Evolutionary conservation across 1,284 basidiomycete genomes (phyloP).

Genomic region (Peniophora sp.): DNA sequence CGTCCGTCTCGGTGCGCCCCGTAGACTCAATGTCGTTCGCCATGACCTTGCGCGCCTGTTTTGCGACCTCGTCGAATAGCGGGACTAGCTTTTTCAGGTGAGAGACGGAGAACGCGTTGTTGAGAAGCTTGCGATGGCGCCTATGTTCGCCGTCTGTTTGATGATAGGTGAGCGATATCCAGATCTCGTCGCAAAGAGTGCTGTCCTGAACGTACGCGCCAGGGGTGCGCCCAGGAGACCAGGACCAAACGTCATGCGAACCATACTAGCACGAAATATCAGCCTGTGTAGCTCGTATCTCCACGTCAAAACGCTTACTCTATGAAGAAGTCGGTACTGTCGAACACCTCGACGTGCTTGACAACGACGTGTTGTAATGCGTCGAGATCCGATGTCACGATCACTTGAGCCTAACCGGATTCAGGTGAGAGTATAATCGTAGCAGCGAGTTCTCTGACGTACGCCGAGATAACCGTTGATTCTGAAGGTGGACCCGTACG

Average conservation of each 20-base stretch:
- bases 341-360: neutral
- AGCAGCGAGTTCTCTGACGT: neutral
- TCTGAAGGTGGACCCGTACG: neutral
- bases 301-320: neutral
- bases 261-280: slow-evolving; percentile 3
- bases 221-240: slow-evolving; percentile 14
- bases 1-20: slow-evolving; percentile 13
- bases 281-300: too few species aligned
- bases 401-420: neutral
- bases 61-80: slow-evolving; percentile 13
- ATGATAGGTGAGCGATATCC: neutral
- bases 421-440: neutral
- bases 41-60: neutral
- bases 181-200: neutral
- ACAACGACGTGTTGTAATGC: neutral
- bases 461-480: neutral
- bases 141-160: neutral
- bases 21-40: neutral
- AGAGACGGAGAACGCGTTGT: neutral
- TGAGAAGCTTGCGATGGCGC: neutral
- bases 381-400: neutral
- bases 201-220: slow-evolving; percentile 8
- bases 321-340: neutral
- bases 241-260: slow-evolving; percentile 11
- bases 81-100: neutral